Conservation (phyloP, 768 basidiomycete species). For the Lentinula sp. region DNA sequence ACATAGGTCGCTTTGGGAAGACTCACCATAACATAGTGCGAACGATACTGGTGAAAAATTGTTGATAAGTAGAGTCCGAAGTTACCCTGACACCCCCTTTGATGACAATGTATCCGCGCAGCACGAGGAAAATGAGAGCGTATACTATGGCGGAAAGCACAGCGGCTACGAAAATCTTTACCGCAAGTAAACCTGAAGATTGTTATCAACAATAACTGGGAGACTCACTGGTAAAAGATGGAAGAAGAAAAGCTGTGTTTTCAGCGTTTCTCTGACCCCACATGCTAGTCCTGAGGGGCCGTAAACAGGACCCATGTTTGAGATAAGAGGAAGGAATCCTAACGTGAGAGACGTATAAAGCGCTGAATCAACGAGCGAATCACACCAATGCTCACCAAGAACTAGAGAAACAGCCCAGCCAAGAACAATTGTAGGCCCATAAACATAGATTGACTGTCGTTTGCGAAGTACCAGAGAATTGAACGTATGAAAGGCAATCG, state of each 20-base stretch:
- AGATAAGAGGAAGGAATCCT: slow-evolving; percentile 31
- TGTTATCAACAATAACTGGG: background rate
- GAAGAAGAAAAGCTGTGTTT: slow-evolving; percentile 40
- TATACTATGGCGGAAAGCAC: slow-evolving; percentile 51
- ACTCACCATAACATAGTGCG: slow-evolving; percentile 67
- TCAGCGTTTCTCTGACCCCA: slow-evolving; percentile 36
- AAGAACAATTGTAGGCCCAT: slow-evolving; percentile 29
- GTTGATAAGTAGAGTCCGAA: slow-evolving; percentile 44
- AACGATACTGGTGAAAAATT: slow-evolving; percentile 56
- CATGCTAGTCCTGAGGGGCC: slow-evolving; percentile 48
- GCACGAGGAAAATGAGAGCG: slow-evolving; percentile 53
- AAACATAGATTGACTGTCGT: slow-evolving; percentile 45
- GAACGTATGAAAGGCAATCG: slow-evolving; percentile 65
- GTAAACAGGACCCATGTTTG: slow-evolving; percentile 35
- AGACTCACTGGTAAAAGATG: slow-evolving; percentile 53
- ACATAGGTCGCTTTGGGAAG: slow-evolving; percentile 1
- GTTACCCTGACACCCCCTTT: slow-evolving; percentile 45
- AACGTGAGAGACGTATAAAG: slow-evolving; percentile 2
- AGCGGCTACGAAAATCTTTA: slow-evolving; percentile 53
- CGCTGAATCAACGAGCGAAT: background rate
- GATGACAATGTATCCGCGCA: slow-evolving; percentile 50
- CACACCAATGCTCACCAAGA: slow-evolving; percentile 34
- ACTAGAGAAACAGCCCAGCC: slow-evolving; percentile 51
- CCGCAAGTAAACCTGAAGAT: background rate
- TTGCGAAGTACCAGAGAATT: slow-evolving; percentile 54